Percentiles rank a stretch among this genome's conserved stretches.
These are phyloP conservation scores for Phaffia australis DNA, from an alignment of 768 basidiomycete genomes.

Conservation along the genomic window DNA sequence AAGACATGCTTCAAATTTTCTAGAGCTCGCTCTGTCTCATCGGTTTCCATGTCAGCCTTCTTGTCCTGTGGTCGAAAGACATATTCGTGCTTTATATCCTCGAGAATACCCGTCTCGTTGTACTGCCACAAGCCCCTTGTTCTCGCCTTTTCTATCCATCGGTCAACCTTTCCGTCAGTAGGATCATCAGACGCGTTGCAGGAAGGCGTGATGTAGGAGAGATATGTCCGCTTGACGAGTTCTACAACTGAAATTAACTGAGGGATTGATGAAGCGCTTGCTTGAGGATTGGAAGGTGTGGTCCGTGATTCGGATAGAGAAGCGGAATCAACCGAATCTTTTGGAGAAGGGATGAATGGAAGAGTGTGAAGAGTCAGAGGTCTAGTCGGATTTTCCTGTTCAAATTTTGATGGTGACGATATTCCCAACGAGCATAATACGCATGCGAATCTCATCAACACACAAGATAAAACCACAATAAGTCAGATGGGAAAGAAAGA, in stretches of 20 bases:
- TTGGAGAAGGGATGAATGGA: background rate
- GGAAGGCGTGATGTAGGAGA: background rate
- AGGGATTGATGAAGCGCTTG: conserved; percentile 8
- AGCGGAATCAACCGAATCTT: too few species aligned
- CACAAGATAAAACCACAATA: too few species aligned
- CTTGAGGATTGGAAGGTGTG: background rate
- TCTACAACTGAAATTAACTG: conserved; percentile 15
- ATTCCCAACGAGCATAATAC: too few species aligned
- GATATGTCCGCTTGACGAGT: conserved; percentile 20
- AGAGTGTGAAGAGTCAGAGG: conserved; percentile 22
- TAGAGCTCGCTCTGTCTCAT: conserved; percentile 11
- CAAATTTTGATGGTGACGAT: background rate
- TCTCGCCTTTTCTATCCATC: conserved; percentile 4
- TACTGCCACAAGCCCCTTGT: conserved; percentile 20
- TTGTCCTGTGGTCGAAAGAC: background rate
- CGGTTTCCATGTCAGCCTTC: background rate
- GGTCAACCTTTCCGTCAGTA: too few species aligned
- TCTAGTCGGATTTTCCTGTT: conserved; percentile 11
- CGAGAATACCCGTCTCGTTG: conserved; percentile 19
- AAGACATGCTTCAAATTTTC: conserved; percentile 15
- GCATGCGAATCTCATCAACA: too few species aligned
- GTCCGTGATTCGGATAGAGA: background rate
- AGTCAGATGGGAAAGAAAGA: too few species aligned
- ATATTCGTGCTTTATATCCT: background rate
- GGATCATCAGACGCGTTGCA: too few species aligned